phyloP scores from a whole-genome alignment of 2,329 filamentous ascomycete species.

The Ceratocystis cacaofunesta region DNA sequence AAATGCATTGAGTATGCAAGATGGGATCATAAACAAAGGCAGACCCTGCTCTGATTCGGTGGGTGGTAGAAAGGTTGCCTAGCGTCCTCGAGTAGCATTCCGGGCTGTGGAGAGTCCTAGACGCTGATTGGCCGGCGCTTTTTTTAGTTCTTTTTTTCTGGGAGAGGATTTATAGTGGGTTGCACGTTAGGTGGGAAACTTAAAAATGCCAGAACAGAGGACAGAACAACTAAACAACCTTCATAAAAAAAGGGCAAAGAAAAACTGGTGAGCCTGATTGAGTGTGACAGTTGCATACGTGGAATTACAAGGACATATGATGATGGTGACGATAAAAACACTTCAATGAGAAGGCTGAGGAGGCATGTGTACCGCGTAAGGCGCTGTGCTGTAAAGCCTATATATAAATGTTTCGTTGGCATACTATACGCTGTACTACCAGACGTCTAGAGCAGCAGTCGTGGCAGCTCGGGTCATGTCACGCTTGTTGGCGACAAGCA shows the following conservation, averaged over 20 bases:
- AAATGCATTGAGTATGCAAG: not conserved
- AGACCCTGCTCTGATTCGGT: not conserved
- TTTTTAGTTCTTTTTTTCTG: too few species aligned
- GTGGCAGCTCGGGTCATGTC: not conserved
- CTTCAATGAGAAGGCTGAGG: not conserved
- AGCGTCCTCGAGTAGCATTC: constrained; percentile 7
- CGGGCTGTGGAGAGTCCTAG: not conserved
- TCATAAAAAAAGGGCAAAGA: not conserved
- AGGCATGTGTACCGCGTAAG: not conserved
- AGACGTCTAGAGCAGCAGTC: not conserved
- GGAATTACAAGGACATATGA: not conserved
- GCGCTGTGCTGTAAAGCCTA: not conserved
- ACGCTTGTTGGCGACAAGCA: not conserved
- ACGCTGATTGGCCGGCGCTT: constrained; percentile 1
- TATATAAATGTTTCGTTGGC: too few species aligned
- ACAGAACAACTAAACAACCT: not conserved
- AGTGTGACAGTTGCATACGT: not conserved
- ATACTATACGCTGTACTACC: too few species aligned
- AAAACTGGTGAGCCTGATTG: not conserved
- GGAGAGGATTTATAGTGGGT: constrained; percentile 10
- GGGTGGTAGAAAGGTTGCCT: not conserved
- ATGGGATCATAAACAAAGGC: not conserved
- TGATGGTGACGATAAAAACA: too few species aligned
- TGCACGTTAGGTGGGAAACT: not conserved
- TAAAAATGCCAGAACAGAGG: not conserved